Evolutionary conservation across 176 grass and related monocot genomes (phyloP), one percentile per base, ranked within the genome.

Genomic region (Oryza meridionalis): DNA sequence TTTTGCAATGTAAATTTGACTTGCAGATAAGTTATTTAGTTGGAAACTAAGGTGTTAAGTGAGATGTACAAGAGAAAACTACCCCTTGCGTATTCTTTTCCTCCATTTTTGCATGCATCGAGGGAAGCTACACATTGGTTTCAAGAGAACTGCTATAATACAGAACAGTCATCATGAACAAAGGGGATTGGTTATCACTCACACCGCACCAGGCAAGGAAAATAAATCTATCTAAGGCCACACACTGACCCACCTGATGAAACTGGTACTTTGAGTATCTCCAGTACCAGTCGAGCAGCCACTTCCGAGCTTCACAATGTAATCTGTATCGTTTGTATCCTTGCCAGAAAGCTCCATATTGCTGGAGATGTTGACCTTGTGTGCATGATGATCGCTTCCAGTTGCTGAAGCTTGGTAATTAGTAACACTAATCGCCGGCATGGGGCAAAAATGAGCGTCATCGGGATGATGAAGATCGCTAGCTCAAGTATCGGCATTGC

Each of bases 381-480:
- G 40, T 33, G 77, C 84, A 89, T 86, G 84, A 92, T 89, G 84
- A 70, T 80, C 1, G 76, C 62, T 55, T 76, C 50, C 37, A 89
- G 58, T 74, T 86, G 62, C 80, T 92, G 90, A 66, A 92, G 79
- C 78, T 69, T 84, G 59, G 67, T 61, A 66, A 96, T 35, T 65
- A 93, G 75, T 67, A 87, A 84, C 37, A 93, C 88, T 4, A 91
- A 59, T 21, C 81, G 71, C 77, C 88, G 91, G 63, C 88, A 86
- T 49, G 91, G 91, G 67, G 84, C 65, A 35, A 96, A 80, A 83
- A 93, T 61, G 81, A 93, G 88, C 14, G 86, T 89, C 87, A 91
- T 61, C 14, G 91, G 91, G 75, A 89, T 85, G 67, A 85, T 32
- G 70, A 91, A 93, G 70, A 91, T 71, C 55, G 86, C 88, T 15